phyloP scores from a whole-genome alignment of 495 filamentous ascomycete species.

The Antarctomyces pellizariae region DNA sequence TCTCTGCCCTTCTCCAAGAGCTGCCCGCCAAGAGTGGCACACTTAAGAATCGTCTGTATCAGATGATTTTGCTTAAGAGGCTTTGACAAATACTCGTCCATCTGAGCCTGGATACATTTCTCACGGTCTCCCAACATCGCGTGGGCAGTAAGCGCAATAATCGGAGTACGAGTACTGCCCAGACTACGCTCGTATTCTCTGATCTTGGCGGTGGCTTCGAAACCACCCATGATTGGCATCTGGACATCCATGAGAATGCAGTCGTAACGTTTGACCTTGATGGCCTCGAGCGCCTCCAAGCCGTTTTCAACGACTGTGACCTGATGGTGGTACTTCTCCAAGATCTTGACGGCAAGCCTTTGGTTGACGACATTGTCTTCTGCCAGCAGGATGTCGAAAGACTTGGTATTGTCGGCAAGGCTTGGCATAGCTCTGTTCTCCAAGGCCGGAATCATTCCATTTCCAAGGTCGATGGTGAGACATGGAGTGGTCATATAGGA shows the following conservation, averaged over 20 bases:
- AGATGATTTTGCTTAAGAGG: slow-evolving; percentile 94
- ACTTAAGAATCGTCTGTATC: slow-evolving; percentile 96
- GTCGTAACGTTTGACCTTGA: slow-evolving; percentile 80
- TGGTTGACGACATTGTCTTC: slow-evolving; percentile 99
- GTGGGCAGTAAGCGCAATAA: slow-evolving; percentile 93
- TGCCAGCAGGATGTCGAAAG: slow-evolving; percentile 86
- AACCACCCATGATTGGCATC: slow-evolving; percentile 99
- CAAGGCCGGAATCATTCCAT: slow-evolving; percentile 93
- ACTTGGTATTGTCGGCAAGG: slow-evolving; percentile 79
- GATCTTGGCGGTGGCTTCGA: slow-evolving; percentile 93
- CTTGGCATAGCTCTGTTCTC: slow-evolving; percentile 86
- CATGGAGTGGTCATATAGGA: slow-evolving; percentile 99
- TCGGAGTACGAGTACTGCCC: slow-evolving; percentile 62
- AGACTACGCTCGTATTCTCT: slow-evolving; percentile 74
- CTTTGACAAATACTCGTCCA: slow-evolving; percentile 98
- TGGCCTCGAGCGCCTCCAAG: slow-evolving; percentile 68
- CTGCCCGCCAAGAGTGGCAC: slow-evolving; percentile 73
- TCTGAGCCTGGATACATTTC: slow-evolving; percentile 93
- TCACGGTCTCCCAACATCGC: slow-evolving; percentile 98
- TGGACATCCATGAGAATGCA: slow-evolving; percentile 98
- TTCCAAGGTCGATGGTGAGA: slow-evolving; percentile 82
- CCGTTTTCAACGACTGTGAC: slow-evolving; percentile 95
- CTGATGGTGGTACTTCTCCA: slow-evolving; percentile 93
- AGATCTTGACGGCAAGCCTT: slow-evolving; percentile 83
- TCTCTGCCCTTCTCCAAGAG: slow-evolving; percentile 53